These are phyloP conservation scores for Sesbania bispinosa DNA, from an alignment of 306 rosid genomes.

Conservation along the genomic window DNA sequence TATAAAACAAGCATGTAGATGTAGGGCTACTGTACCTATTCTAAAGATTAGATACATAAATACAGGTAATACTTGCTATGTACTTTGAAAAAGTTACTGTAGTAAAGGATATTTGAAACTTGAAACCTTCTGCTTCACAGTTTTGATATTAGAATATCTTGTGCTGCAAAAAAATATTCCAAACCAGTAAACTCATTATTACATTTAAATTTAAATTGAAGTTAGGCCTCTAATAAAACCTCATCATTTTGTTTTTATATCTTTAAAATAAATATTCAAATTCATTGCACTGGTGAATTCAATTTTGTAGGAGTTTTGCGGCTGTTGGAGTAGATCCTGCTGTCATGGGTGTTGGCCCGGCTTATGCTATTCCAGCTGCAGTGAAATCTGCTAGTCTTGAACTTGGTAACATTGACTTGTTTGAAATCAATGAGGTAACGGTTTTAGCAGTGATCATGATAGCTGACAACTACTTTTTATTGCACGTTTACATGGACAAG, in stretches of 20 bases:
- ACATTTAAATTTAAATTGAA: neutral
- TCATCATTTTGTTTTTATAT: neutral
- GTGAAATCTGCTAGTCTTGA: constrained; percentile 88
- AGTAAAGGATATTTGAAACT: neutral
- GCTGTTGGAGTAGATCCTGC: constrained; percentile 97
- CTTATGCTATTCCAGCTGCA: constrained; percentile 86
- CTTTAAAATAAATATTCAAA: neutral
- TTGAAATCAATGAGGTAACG: constrained; percentile 82
- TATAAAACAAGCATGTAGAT: neutral
- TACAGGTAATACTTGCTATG: neutral
- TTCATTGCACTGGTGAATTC: neutral
- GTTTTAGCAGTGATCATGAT: neutral
- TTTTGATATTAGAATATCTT: neutral
- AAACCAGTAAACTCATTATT: neutral
- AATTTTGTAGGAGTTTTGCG: constrained; percentile 68
- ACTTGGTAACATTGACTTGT: constrained; percentile 62
- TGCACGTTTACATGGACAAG: neutral
- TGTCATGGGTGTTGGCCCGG: constrained; percentile 93
- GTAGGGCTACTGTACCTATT: neutral
- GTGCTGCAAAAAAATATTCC: neutral
- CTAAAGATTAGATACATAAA: neutral
- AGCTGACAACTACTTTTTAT: neutral
- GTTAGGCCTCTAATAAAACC: neutral
- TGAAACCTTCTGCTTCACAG: neutral
- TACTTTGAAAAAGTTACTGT: neutral